These are phyloP conservation scores for Sclerotinia sclerotiorum DNA, from an alignment of 2,329 filamentous ascomycete species.

Conservation along the genomic window DNA sequence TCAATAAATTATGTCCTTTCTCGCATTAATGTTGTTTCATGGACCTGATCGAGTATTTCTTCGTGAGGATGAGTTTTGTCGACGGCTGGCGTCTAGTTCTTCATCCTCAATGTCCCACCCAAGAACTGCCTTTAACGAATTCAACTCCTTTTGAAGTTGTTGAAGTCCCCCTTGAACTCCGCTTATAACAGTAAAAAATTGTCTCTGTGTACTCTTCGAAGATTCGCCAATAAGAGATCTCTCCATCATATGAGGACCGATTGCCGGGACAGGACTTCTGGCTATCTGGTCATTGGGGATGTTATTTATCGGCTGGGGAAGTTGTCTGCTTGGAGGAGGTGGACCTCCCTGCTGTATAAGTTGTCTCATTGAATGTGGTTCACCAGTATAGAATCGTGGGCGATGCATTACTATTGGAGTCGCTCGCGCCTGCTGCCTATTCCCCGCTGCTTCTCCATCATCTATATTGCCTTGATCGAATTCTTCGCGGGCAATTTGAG, in stretches of 20 bases:
- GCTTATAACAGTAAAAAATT: conserved; percentile 33
- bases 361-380: conserved; percentile 3
- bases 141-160: conserved; percentile 34
- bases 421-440: not conserved
- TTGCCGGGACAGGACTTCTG: not conserved
- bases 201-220: conserved; percentile 31
- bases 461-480: conserved; percentile 16
- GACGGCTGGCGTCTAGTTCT: not conserved
- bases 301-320: not conserved
- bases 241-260: not conserved
- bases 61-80: not conserved
- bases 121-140: conserved; percentile 31
- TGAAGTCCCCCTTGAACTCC: conserved; percentile 33
- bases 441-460: conserved; percentile 9
- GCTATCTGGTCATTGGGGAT: not conserved
- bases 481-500: conserved; percentile 30
- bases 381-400: conserved; percentile 13
- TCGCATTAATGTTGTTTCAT: not conserved
- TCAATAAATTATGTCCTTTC: not conserved
- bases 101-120: conserved; percentile 32
- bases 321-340: not conserved
- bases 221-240: conserved; percentile 28
- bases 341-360: not conserved
- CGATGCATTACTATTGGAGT: conserved; percentile 10
- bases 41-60: conserved; percentile 1